Evolutionary conservation across 1,284 basidiomycete species (phyloP), one percentile per base, ranked within the genome.

Genomic region (Ustilago loliicola): DNA sequence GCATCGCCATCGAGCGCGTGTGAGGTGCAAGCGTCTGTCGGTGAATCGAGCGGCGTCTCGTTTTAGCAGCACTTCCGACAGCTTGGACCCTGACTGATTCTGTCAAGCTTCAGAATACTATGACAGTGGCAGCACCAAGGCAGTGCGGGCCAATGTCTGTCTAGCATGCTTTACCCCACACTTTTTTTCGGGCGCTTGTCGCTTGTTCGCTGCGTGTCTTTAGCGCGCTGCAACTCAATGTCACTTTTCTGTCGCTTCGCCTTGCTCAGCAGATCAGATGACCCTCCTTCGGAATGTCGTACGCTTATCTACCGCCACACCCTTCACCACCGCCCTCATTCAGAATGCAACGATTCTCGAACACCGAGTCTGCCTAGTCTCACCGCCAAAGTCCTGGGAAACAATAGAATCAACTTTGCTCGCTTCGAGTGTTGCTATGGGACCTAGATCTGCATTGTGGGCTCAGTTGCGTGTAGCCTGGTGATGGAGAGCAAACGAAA

Each of bases 221-320:
- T n/a, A 9, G 30, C 38, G 23, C 56, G 42, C 25, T 48, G 54
- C 54, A 56, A 21, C 21, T 50, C 58, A 9, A 48, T 45, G 42
- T 45, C 42, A 45, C 42, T 40, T 40, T 30, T 54, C 8, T 21
- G 34, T 40, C 53, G 30, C 7, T 11, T 45, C 42, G 42, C 42
- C 38, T 32, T 38, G 38, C 25, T 27, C 34, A 23, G 23, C 19
- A 56, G 60, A 72, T 72, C 70, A 72, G 60, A 63, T 67, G 64
- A 72, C 64, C 70, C 40, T n/a, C 27, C 51, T 47, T 5, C 7
- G 29, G 45, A 34, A 50, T 38, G 57, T 36, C 29, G 57, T 27
- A 45, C 32, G 42, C 42, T 17, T 25, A 19, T 30, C 19, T 34
- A 25, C 30, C 19, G 34, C 11, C n/a, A 23, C 17, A n/a, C 45